These are phyloP conservation scores for Collybia sordida DNA, from an alignment of 768 basidiomycete species.

Conservation along the genomic window DNA sequence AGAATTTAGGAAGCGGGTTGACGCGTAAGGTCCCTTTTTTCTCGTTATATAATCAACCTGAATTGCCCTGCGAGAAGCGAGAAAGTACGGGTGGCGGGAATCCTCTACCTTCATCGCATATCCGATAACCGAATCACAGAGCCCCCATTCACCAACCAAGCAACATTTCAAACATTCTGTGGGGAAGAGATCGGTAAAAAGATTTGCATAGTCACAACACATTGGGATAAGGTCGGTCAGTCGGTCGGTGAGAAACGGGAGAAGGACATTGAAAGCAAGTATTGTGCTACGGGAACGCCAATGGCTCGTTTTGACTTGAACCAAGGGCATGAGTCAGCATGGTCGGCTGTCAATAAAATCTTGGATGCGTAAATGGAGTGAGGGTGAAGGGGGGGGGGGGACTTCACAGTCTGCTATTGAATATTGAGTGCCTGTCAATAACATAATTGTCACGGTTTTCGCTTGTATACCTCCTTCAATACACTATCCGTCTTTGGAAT, in stretches of 20 bases:
- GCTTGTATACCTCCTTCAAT: too few species aligned
- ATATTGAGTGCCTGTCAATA: too few species aligned
- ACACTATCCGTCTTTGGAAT: too few species aligned
- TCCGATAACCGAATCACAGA: background rate
- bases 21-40: background rate
- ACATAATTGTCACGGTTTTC: too few species aligned
- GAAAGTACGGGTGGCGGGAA: background rate
- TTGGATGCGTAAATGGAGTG: too few species aligned
- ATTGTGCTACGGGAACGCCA: conserved; percentile 1
- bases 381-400: too few species aligned
- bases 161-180: background rate
- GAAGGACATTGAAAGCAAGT: background rate
- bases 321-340: background rate
- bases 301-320: background rate
- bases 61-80: background rate
- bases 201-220: conserved; percentile 2
- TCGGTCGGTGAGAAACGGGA: background rate
- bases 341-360: background rate
- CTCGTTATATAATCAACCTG: too few species aligned
- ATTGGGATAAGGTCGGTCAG: conserved; percentile 1
- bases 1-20: conserved; percentile 1
- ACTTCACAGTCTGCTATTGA: too few species aligned
- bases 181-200: background rate
- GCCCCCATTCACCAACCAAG: background rate
- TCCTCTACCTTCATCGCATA: conserved; percentile 1